These are phyloP conservation scores for Paraglomus brasilianum DNA, from an alignment of 192 early-diverging fungal genomes.

Conservation along the genomic window DNA sequence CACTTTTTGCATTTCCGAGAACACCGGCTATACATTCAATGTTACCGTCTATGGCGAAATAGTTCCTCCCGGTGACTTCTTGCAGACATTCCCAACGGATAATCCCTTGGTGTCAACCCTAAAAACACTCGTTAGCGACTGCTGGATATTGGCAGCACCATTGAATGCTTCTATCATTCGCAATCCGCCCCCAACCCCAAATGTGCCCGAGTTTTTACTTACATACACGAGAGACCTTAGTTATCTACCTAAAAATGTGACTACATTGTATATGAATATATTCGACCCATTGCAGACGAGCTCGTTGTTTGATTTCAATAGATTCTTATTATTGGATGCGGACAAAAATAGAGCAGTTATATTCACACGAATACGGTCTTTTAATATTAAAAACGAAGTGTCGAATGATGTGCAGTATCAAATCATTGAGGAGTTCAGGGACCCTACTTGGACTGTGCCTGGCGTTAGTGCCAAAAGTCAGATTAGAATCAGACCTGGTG, in stretches of 20 bases:
- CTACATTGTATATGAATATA: slow-evolving; percentile 13
- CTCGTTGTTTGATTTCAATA: neutral
- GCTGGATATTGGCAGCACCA: neutral
- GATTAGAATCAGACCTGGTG: slow-evolving; percentile 21
- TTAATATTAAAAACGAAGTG: neutral
- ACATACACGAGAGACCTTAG: neutral
- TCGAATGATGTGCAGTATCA: slow-evolving; percentile 9
- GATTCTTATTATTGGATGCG: slow-evolving; percentile 1
- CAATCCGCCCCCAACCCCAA: slow-evolving; percentile 1
- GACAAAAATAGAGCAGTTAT: slow-evolving; percentile 26
- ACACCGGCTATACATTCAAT: neutral
- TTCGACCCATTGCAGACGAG: slow-evolving; percentile 16
- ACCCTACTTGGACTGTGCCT: neutral
- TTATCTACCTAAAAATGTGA: neutral
- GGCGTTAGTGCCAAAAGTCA: neutral
- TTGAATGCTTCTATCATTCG: neutral
- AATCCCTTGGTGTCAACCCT: neutral
- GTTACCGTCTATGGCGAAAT: neutral
- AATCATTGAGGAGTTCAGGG: slow-evolving; percentile 25
- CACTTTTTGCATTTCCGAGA: slow-evolving; percentile 17
- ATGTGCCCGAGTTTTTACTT: slow-evolving; percentile 13
- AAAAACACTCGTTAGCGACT: neutral
- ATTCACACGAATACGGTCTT: neutral
- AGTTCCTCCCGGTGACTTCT: neutral
- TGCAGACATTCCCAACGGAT: neutral